phyloP scores from a whole-genome alignment of 805 yeast species.

The Ogataea angusta region DNA sequence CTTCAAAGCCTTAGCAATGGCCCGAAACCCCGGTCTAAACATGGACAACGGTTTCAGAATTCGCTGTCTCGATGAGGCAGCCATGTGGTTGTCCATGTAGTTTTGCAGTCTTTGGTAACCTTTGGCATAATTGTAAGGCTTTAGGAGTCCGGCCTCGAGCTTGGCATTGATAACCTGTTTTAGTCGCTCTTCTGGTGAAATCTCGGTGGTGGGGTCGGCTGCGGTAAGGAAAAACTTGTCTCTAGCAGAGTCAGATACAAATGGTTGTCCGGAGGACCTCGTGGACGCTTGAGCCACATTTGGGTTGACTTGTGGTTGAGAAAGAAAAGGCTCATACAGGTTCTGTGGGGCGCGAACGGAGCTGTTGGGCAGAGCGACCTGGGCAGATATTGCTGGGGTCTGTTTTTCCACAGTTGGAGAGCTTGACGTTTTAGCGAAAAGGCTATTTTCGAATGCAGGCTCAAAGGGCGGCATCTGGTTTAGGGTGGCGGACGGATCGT shows the following conservation, averaged over 20 bases:
- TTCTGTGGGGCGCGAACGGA: constrained; percentile 13
- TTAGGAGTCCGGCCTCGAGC: constrained; percentile 85
- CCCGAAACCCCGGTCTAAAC: constrained; percentile 89
- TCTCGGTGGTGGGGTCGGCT: constrained; percentile 93
- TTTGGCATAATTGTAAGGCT: constrained; percentile 90
- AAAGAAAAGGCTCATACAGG: constrained; percentile 6
- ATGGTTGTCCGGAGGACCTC: constrained; percentile 21
- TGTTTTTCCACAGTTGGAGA: not conserved
- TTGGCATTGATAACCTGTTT: constrained; percentile 94
- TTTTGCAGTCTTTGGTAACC: constrained; percentile 88
- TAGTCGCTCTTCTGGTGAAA: constrained; percentile 88
- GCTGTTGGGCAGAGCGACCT: constrained; percentile 16
- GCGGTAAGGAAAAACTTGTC: constrained; percentile 94
- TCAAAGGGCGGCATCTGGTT: constrained; percentile 13
- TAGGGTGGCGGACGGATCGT: constrained; percentile 21
- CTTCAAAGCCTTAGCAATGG: constrained; percentile 83
- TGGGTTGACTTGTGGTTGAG: constrained; percentile 4
- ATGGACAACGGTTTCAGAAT: constrained; percentile 81
- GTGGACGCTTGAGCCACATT: constrained; percentile 3
- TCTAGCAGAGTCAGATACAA: constrained; percentile 70
- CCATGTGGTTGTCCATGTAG: constrained; percentile 93
- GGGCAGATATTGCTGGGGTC: not conserved
- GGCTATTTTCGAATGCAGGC: constrained; percentile 14
- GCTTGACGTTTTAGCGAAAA: constrained; percentile 11
- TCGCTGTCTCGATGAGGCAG: constrained; percentile 74